Evolutionary conservation across 1,284 basidiomycete genomes (phyloP).

Genomic region (Microbotryum saponariae): DNA sequence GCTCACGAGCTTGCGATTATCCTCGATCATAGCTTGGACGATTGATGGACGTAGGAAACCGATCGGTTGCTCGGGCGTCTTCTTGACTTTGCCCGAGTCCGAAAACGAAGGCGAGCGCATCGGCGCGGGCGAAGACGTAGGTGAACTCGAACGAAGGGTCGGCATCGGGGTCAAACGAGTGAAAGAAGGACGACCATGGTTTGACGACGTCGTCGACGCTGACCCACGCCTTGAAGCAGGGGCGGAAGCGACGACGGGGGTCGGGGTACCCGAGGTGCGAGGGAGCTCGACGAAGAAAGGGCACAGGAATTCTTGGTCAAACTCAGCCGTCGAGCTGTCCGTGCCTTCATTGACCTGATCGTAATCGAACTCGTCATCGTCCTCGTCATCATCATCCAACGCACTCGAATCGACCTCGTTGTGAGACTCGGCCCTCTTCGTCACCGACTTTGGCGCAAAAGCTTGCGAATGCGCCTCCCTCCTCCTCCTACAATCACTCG

Average conservation of each 20-base stretch:
- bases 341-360: background rate
- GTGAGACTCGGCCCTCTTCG: no score
- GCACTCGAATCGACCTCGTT: slow-evolving; percentile 9
- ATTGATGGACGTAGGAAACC: slow-evolving; percentile 33
- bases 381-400: slow-evolving; percentile 14
- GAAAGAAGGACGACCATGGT: slow-evolving; percentile 10
- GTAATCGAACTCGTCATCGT: background rate
- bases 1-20: slow-evolving; percentile 20
- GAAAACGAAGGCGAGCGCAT: slow-evolving; percentile 5
- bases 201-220: background rate
- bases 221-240: slow-evolving; percentile 7
- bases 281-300: slow-evolving; percentile 27
- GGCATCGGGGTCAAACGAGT: slow-evolving; percentile 18
- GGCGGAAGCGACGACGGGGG: background rate
- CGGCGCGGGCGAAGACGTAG: slow-evolving; percentile 7
- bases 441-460: slow-evolving; percentile 2
- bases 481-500: slow-evolving; percentile 2
- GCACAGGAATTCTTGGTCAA: slow-evolving; percentile 19
- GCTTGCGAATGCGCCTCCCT: slow-evolving; percentile 7
- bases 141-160: slow-evolving; percentile 12
- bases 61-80: slow-evolving; percentile 27
- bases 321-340: background rate
- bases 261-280: background rate
- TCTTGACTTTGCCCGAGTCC: background rate
- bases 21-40: slow-evolving; percentile 29